Evolutionary conservation across 2,329 filamentous ascomycete species (phyloP), one percentile per base, ranked within the genome.

Genomic region (Penicillium janthinellum): DNA sequence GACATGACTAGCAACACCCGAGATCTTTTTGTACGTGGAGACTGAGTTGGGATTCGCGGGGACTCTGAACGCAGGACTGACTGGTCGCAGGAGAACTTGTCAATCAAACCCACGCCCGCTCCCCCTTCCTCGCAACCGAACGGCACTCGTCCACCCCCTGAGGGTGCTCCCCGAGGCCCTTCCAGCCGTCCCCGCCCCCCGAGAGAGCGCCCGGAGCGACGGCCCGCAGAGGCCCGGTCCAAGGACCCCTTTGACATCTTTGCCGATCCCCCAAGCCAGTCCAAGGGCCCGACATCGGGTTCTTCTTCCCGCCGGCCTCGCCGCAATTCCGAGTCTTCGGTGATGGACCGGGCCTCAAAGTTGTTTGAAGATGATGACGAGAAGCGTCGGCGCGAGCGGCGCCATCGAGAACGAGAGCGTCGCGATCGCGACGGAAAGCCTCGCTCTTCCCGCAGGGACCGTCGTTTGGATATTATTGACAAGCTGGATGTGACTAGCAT

Each of bases 401-500:
- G 74, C 52, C 74, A 82, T 57, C 78, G 82, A 44, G 82, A 83
- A 45, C 81, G 83, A 73, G 77, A 82, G 68, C 72, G 67, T 25
- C 69, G 80, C 71, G 67, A 73, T 56, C 73, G 71, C 45, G 75
- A 79, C 57, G 71, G 72, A 37, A 77, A 77, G 57, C 65, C 73
- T 37, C 73, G 73, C 12, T 77, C 73, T 20, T 76, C 75, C 59
- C 75, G 76, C 56, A 75, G 75, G 59, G 74, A 74, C 51, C 73
- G 77, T 53, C 71, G 73, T 56, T 76, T 98, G 65, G 95, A 99
- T 74, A 85, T 98, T 48, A 98, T 99, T 70, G 95, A 99, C 79
- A 94, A 97, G 75, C 82, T 99, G 65, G 95, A 98, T 79, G 93
- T 95, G 63, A 97, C 93, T 4, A 93, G 93, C 75, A 96, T 98